These are phyloP conservation scores for Barnettozyma sp. DNA, from an alignment of 805 yeast species.

Conservation along the genomic window DNA sequence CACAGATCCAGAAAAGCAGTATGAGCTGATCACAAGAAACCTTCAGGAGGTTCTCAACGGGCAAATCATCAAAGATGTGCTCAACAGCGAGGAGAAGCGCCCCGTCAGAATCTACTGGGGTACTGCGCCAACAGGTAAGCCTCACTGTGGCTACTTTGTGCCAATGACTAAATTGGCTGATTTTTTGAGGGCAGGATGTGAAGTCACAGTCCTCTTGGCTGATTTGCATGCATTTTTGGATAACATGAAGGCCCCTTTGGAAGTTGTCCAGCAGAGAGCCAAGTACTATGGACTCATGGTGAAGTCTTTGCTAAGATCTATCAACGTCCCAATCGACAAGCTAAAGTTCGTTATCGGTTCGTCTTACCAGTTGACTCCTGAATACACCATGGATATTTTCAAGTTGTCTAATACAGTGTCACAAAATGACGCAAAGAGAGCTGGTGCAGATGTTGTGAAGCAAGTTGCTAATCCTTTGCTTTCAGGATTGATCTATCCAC, in stretches of 20 bases:
- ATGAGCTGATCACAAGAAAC: slow-evolving; percentile 70
- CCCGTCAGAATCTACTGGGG: slow-evolving; percentile 95
- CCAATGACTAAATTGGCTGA: slow-evolving; percentile 97
- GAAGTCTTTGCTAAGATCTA: slow-evolving; percentile 76
- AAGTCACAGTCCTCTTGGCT: slow-evolving; percentile 84
- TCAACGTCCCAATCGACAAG: slow-evolving; percentile 88
- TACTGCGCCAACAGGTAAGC: slow-evolving; percentile 98
- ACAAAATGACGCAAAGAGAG: slow-evolving; percentile 95
- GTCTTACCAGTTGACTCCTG: slow-evolving; percentile 71
- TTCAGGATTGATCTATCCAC: slow-evolving; percentile 91
- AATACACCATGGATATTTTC: slow-evolving; percentile 87
- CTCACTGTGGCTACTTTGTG: slow-evolving; percentile 98
- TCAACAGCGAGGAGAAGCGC: slow-evolving; percentile 59
- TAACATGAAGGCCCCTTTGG: slow-evolving; percentile 97
- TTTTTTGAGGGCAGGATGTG: slow-evolving; percentile 92
- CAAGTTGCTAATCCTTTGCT: slow-evolving; percentile 92
- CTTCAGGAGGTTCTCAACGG: slow-evolving; percentile 79
- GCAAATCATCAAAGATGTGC: slow-evolving; percentile 68
- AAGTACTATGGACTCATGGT: slow-evolving; percentile 79
- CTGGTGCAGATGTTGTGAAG: slow-evolving; percentile 99
- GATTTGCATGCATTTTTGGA: slow-evolving; percentile 96
- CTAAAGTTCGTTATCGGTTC: slow-evolving; percentile 82
- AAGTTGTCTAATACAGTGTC: slow-evolving; percentile 76
- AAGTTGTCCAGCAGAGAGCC: slow-evolving; percentile 83
- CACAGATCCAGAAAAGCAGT: slow-evolving; percentile 54